Conservation (phyloP, 495 filamentous ascomycete species). For the Neurospora sp. region DNA sequence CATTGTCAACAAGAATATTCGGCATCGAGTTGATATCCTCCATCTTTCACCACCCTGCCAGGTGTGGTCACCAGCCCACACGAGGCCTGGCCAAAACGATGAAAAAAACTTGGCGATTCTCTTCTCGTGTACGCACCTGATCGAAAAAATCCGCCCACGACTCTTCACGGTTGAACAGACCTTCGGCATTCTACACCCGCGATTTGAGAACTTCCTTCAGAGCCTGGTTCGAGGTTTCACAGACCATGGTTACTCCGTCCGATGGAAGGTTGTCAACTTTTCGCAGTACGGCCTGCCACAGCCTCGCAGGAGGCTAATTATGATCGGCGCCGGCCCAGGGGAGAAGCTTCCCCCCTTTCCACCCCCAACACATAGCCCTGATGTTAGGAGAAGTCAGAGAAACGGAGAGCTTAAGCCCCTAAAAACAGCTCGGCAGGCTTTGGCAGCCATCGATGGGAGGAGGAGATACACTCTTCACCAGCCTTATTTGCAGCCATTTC, state of each 20-base stretch:
- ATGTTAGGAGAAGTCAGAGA: no score
- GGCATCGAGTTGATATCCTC: constrained; percentile 52
- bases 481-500: constrained; percentile 11
- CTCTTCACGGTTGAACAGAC: constrained; percentile 83
- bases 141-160: constrained; percentile 53
- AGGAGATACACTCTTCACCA: constrained; percentile 21
- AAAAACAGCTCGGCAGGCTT: constrained; percentile 18
- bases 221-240: constrained; percentile 56
- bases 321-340: constrained; percentile 73
- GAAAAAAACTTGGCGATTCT: constrained; percentile 64
- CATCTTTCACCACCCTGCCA: constrained; percentile 84
- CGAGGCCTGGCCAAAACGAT: constrained; percentile 51
- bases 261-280: constrained; percentile 40
- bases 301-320: constrained; percentile 47
- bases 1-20: constrained; percentile 10
- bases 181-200: constrained; percentile 45
- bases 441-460: constrained; percentile 26
- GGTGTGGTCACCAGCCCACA: constrained; percentile 71
- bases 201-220: constrained; percentile 45
- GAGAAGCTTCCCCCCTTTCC: constrained; percentile 66
- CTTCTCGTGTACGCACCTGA: constrained; percentile 49
- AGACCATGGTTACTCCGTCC: constrained; percentile 55
- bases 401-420: constrained; percentile 13
- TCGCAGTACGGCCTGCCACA: constrained; percentile 36
- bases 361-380: constrained; percentile 47